Base-by-base conservation (phyloP, 108 stramenopile species). In the Cyclostephanos tholiformis region DNA sequence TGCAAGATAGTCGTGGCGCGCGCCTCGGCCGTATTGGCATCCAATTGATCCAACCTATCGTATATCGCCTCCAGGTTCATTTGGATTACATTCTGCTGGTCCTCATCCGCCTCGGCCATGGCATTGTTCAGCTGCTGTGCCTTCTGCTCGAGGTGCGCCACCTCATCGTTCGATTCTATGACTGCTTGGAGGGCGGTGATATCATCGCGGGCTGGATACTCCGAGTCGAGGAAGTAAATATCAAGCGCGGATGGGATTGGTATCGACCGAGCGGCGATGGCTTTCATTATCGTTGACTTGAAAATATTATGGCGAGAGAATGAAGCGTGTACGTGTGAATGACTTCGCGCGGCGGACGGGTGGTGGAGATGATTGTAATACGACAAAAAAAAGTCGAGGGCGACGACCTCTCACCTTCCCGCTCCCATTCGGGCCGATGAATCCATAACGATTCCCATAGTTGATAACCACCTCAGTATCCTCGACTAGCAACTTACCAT, bases 191-290 rank as follows among this genome's bases (percentile, higher is more conserved):
- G 84, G n/a, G 99, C 99, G 8, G 98, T 96, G 60, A 88, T 93
- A 58, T 98, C 91, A 27, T 96, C 88, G 4, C 92, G 88, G 14
- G 97, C 91, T 23, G 95, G 93, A 44, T 98, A 97, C 85, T 99
- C 99, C n/a, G 80, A 73, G 69, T 93, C 90, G 35, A 99, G 84
- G 71, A 97, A 97, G 80, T 95, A 99, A 67, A 98, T 95, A 69
- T 99, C 99, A 60, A 99, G 85, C 65, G 90, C 75, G 38, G 97
- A 92, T 20, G 99, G 98, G 67, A 99, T 98, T 20, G 99, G 99
- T 69, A 99, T 88, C 48, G 89, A 82, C n/a, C 97, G 82, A 14
- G 97, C 95, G 22, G 97, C 97, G 71, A 99, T 91, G 23, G 97
- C 96, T 73, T 95, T 93, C 92, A 99, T 97, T 35, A 99, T 83